Percentiles rank a stretch among this genome's conserved stretches.
phyloP scores from a whole-genome alignment of 2,329 filamentous ascomycete genomes.

The Colletotrichum sp. region DNA sequence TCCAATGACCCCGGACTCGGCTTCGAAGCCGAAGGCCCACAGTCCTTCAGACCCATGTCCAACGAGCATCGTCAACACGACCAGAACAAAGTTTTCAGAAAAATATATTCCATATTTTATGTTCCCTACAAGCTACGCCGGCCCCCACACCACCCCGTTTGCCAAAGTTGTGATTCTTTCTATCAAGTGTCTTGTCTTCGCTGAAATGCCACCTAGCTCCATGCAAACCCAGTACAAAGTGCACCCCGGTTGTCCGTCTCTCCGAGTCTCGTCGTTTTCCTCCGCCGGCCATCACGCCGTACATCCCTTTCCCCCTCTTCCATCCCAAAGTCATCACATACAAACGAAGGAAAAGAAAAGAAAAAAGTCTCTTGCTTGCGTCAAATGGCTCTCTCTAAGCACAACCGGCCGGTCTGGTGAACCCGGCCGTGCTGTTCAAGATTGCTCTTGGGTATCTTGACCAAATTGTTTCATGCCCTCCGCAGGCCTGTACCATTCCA shows the following conservation, averaged over 20 bases:
- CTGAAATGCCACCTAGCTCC: neutral
- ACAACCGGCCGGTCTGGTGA: neutral
- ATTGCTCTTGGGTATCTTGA: constrained; percentile 23
- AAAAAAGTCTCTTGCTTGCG: constrained; percentile 5
- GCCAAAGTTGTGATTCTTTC: neutral
- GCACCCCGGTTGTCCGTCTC: neutral
- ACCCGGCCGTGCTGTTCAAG: constrained; percentile 16
- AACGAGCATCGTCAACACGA: neutral
- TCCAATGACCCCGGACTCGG: neutral
- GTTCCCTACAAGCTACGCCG: neutral
- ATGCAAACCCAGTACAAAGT: neutral
- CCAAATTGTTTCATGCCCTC: constrained; percentile 14
- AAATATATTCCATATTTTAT: neutral
- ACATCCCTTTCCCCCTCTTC: neutral
- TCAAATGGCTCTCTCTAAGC: constrained; percentile 21
- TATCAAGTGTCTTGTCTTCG: neutral
- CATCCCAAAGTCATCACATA: neutral
- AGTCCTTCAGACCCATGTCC: neutral
- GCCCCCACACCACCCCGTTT: neutral
- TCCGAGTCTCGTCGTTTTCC: neutral
- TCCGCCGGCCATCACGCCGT: neutral
- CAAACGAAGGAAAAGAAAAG: neutral
- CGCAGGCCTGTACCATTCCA: neutral
- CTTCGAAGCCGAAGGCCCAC: neutral
- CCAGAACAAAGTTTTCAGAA: neutral